Base-by-base conservation (phyloP, 2,329 filamentous ascomycete genomes). In the Aspergillus udagawae region DNA sequence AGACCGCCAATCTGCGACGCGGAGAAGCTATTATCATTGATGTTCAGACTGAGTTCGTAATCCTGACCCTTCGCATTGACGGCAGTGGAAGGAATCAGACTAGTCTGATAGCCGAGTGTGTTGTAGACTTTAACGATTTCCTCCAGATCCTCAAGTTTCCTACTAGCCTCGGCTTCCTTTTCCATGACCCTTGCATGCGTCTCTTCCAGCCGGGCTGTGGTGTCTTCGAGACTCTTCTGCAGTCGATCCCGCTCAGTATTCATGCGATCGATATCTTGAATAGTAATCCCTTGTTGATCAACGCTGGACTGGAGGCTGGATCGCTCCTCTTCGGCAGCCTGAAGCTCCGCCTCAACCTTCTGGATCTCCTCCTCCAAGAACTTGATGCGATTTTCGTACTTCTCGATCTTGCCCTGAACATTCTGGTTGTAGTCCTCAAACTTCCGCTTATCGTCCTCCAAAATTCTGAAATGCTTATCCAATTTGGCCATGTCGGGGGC, bases 181-280 rank as follows among this genome's bases (percentile, higher is more conserved):
- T 96, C 92, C 20, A 87, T 83, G 1, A 94, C 89, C 63, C 86
- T 88, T 63, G 85, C 88, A 78, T 95, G 95, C 8, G 88, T 84
- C 61, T 97, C 94, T 56, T 97, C 92, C 0, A 97, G 80, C 53
- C 91, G 84, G 54, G 84, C 81, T 5, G 85, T 82, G 0, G 91
- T 89, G 2, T 87, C 84, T 66, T 96, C 91, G 48, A 96, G 88
- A 45, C 88, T 90, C 67, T 89, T 92, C 63, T 96, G 91, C n/a
- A 99, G 83, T 49, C 94, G 87, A 69, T 99, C 94, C 53, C 92
- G 87, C 73, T 99, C 94, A 38, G 90, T 88, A 65, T 92, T 96
- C 93, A 99, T 97, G 74, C 94, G 91, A 82, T 99, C 94, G 70
- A 99, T 97, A 82, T 99, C 94, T 77, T 94, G 90, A 77, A 97